These are phyloP conservation scores for Syzygium syzygioides DNA, from an alignment of 441 rosid species.

Conservation along the genomic window DNA sequence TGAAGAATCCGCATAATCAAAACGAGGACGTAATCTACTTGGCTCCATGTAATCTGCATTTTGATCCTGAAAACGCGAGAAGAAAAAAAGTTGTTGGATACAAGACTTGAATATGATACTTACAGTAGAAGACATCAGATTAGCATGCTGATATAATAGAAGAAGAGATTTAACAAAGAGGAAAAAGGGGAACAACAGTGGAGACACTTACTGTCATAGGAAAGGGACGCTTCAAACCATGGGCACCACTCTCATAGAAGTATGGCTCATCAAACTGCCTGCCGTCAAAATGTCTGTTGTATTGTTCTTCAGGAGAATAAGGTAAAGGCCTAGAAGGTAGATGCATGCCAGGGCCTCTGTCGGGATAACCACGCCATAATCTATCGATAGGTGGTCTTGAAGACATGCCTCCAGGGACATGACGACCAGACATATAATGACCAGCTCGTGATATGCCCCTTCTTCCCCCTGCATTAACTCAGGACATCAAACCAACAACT, in stretches of 20 bases:
- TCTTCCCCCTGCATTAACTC: conserved; percentile 34
- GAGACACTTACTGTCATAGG: conserved; percentile 29
- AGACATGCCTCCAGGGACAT: conserved; percentile 19
- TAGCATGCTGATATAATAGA: background rate
- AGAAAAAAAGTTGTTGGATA: background rate
- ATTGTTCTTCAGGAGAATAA: conserved; percentile 37
- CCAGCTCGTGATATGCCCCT: conserved; percentile 41
- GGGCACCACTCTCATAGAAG: conserved; percentile 30
- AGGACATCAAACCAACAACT: background rate
- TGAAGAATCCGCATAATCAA: conserved; percentile 36
- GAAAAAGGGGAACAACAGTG: background rate
- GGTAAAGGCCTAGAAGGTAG: conserved; percentile 32
- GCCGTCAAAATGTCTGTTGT: conserved; percentile 31
- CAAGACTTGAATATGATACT: background rate
- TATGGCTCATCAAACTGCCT: conserved; percentile 42
- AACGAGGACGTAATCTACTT: conserved; percentile 33
- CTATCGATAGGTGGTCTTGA: conserved; percentile 36
- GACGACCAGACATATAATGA: conserved; percentile 30
- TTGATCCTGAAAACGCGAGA: conserved; percentile 30
- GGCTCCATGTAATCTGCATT: conserved; percentile 47
- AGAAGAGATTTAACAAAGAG: background rate
- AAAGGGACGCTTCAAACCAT: conserved; percentile 49
- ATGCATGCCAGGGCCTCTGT: conserved; percentile 27
- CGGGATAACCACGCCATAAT: conserved; percentile 34
- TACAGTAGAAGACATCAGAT: background rate